Evolutionary conservation across 192 early-diverging fungal species (phyloP), one percentile per base, ranked within the genome.

Genomic region (Chytriomyces sp.): DNA sequence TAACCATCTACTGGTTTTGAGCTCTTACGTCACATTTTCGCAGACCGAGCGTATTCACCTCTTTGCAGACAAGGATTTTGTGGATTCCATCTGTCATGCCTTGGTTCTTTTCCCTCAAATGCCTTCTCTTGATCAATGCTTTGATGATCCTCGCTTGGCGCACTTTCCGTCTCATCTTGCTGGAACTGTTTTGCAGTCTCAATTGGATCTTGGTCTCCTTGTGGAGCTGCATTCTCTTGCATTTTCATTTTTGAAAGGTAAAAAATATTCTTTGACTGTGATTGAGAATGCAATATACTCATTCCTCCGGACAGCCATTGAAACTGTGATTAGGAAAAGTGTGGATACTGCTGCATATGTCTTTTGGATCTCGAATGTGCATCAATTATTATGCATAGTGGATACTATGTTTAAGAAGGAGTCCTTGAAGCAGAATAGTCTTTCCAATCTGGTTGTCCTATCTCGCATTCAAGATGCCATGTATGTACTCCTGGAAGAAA

Each of bases 321-420:
- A n/a, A n/a, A n/a, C n/a, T n/a, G n/a, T n/a, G n/a, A n/a, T n/a
- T n/a, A n/a, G n/a, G n/a, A n/a, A n/a, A n/a, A n/a, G n/a, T n/a
- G n/a, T 22, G 22, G 44, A 49, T 49, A 49, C 44, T 49, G 14
- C 44, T 22, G 22, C 44, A 52, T 66, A 26, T 40, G 26, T 3
- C 95, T 92, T 83, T 94, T 93, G 44, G 94, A 79, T 93, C 37
- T 92, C 92, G 3, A 96, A 96, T 72, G 87, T 90, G 5, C 92
- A 92, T 70, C 93, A 96, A 76, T 79, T 96, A n/a, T 68, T 92
- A 70, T 91, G 91, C 7, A 82, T 95, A 70, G 90, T 93, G 69
- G 81, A 82, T 68, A 81, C 82, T 28, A 25, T 66, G 22, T 26
- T 25, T 26, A 17, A 25, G 10, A 26, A n/a, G 59, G 74, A 80